Conservation (phyloP, 176 grass and related monocot genomes). For the Oryza rufipogon region DNA sequence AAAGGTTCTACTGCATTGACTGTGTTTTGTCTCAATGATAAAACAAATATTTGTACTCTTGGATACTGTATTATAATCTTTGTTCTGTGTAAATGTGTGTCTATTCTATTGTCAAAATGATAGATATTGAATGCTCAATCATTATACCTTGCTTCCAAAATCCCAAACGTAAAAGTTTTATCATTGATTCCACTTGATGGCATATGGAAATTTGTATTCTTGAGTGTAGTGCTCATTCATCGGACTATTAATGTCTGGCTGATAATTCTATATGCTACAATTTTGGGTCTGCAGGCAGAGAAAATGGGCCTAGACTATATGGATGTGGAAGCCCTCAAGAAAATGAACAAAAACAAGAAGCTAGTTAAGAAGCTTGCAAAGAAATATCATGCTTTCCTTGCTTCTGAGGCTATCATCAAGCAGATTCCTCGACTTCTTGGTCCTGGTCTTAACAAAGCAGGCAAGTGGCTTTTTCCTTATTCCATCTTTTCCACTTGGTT, state of each 20-base stretch:
- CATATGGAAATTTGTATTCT: neutral
- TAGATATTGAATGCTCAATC: neutral
- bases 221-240: neutral
- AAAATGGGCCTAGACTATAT: slow-evolving; percentile 72
- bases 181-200: neutral
- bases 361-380: slow-evolving; percentile 92
- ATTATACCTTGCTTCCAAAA: neutral
- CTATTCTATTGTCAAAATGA: neutral
- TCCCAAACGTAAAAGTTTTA: neutral
- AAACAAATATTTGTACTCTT: neutral
- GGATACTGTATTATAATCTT: neutral
- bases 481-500: neutral
- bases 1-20: neutral
- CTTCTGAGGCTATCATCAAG: slow-evolving; percentile 91
- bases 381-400: slow-evolving; percentile 92
- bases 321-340: slow-evolving; percentile 90
- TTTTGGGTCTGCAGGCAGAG: slow-evolving; percentile 54
- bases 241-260: neutral
- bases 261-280: neutral
- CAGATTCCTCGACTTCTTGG: slow-evolving; percentile 93
- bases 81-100: neutral
- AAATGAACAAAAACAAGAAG: slow-evolving; percentile 99
- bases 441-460: slow-evolving; percentile 95
- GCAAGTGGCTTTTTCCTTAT: slow-evolving; percentile 35
- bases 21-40: neutral